These are phyloP conservation scores for Apiospora saccharicola DNA, from an alignment of 2,329 filamentous ascomycete genomes.

Conservation along the genomic window DNA sequence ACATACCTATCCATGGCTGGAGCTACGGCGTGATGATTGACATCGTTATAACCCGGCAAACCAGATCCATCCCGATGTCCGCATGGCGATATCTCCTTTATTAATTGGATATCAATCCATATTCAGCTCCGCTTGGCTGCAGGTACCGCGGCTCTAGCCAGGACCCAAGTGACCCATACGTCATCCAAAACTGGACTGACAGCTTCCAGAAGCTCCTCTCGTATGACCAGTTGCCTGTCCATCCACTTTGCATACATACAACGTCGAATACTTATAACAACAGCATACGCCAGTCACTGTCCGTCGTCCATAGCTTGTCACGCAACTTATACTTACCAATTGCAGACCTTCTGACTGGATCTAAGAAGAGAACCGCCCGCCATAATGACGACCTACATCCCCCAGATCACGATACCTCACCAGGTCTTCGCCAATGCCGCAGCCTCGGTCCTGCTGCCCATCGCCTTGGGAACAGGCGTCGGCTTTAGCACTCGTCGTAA, in stretches of 20 bases:
- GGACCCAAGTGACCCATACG: neutral
- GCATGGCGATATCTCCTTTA: neutral
- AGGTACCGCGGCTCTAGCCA: constrained; percentile 15
- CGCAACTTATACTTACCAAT: neutral
- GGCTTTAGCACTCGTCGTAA: constrained; percentile 73
- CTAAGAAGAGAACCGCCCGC: constrained; percentile 39
- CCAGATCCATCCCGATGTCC: neutral
- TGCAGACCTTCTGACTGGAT: too few relatives aligned
- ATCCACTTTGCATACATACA: neutral
- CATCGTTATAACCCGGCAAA: neutral
- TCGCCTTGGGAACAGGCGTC: constrained; percentile 75
- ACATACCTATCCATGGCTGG: neutral
- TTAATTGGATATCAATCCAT: neutral
- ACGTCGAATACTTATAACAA: neutral
- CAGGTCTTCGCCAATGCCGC: constrained; percentile 76
- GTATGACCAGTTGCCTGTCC: neutral
- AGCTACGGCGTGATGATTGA: neutral
- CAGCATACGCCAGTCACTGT: neutral
- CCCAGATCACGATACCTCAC: constrained; percentile 75
- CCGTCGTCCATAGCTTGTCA: neutral
- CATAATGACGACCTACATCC: constrained; percentile 79
- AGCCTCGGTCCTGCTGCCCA: constrained; percentile 76
- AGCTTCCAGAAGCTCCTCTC: constrained; percentile 12
- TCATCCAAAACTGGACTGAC: neutral
- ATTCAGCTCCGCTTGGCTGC: constrained; percentile 9